phyloP scores from a whole-genome alignment of 495 filamentous ascomycete species.

The Gamarada debralockiae region DNA sequence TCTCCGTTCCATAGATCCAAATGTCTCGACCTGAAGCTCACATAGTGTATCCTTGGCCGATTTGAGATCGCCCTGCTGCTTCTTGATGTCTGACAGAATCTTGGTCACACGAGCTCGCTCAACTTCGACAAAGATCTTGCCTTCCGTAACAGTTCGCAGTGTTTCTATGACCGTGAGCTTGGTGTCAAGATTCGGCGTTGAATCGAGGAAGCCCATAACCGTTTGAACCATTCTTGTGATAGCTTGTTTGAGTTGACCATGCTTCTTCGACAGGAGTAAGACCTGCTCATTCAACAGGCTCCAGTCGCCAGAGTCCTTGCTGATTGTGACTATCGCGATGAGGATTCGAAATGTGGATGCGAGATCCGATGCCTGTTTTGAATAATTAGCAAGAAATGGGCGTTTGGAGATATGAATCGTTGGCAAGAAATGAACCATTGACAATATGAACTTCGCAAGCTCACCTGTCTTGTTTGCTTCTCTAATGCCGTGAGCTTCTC shows the following conservation, averaged over 20 bases:
- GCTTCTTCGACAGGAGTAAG: conserved; percentile 94
- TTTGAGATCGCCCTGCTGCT: conserved; percentile 84
- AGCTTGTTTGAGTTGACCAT: conserved; percentile 98
- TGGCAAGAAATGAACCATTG: too few species aligned
- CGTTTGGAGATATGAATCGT: too few species aligned
- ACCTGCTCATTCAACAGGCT: conserved; percentile 92
- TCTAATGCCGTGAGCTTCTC: conserved; percentile 89
- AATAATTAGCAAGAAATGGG: too few species aligned
- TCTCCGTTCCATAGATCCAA: conserved; percentile 93
- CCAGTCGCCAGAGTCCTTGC: conserved; percentile 92
- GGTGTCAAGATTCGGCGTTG: conserved; percentile 69
- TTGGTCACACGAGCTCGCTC: conserved; percentile 93
- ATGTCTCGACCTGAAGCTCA: conserved; percentile 97
- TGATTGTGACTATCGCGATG: conserved; percentile 84
- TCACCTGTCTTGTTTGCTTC: conserved; percentile 94
- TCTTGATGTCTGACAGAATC: conserved; percentile 95
- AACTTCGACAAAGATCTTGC: conserved; percentile 99
- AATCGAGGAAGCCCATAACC: conserved; percentile 87
- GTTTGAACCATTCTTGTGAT: conserved; percentile 98
- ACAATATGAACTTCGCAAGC: too few species aligned
- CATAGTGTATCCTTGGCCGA: conserved; percentile 90
- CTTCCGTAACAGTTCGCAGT: conserved; percentile 92
- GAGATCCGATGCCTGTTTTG: conserved; percentile 92
- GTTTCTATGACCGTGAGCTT: conserved; percentile 95
- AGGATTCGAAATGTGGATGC: conserved; percentile 88